These are phyloP conservation scores for Termitomyces bulborhizus DNA, from an alignment of 768 basidiomycete species.

Conservation along the genomic window DNA sequence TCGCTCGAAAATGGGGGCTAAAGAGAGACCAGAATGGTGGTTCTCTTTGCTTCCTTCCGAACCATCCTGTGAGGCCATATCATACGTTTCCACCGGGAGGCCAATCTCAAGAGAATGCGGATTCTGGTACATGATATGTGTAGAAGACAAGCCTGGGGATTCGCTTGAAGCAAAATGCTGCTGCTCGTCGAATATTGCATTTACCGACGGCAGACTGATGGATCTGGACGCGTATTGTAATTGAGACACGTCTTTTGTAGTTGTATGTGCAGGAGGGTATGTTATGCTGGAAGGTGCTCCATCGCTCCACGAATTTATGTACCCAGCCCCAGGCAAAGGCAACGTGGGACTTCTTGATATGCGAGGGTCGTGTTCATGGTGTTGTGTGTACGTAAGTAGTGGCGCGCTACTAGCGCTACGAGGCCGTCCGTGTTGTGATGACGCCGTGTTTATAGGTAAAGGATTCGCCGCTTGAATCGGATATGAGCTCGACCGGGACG, in stretches of 20 bases:
- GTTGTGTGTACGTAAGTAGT: neutral
- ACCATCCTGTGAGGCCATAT: conserved; percentile 8
- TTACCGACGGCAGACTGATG: conserved; percentile 7
- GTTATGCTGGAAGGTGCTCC: neutral
- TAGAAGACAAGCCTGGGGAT: neutral
- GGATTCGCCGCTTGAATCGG: neutral
- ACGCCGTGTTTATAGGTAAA: neutral
- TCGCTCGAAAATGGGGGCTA: conserved; percentile 57
- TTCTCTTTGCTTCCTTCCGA: conserved; percentile 20
- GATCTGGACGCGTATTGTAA: neutral
- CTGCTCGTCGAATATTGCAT: conserved; percentile 8
- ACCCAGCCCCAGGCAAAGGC: neutral
- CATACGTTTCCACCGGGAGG: conserved; percentile 9
- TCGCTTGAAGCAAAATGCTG: neutral
- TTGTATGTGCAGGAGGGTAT: neutral
- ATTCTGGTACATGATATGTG: neutral
- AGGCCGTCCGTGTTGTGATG: neutral
- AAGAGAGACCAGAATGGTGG: conserved; percentile 30
- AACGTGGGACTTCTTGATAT: neutral
- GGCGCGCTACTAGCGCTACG: neutral
- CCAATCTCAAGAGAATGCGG: neutral
- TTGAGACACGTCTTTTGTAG: neutral
- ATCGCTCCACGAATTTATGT: neutral
- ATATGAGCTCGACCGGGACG: neutral
- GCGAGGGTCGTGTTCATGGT: neutral